Evolutionary conservation across 2,329 filamentous ascomycete genomes (phyloP), one percentile per base, ranked within the genome.

Genomic region (Chaetomiaceae sp.): DNA sequence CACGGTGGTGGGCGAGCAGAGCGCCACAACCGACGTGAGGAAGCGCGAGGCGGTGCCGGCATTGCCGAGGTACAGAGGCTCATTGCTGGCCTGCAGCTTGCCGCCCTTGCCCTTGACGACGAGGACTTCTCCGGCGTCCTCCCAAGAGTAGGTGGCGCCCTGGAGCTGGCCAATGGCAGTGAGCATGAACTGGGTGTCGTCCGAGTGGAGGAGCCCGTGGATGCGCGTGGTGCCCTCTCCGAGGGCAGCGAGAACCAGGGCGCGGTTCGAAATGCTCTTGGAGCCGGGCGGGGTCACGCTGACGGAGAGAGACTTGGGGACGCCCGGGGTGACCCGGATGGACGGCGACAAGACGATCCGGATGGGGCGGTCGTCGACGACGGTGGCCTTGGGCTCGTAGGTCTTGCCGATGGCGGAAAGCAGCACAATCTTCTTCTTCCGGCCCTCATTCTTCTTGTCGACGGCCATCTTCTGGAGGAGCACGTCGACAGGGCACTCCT

Each of bases 361-460:
- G 62, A 99, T 95, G 51, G 88, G 82, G 56, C 81, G 77, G 65
- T 99, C 95, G 10, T 86, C 80, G n/a, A 97, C 91, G 9, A 89
- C 83, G 60, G 86, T 96, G 23, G 93, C 93, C 67, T 86, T 87
- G 48, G 83, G 86, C 71, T 99, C 93, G 63, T 92, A 72, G 0
- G 90, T 95, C 62, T 85, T 82, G 51, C 93, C 93, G 65, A 99
- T 95, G 12, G 87, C 87, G 1, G 90, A 91, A 10, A 99, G 76
- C 7, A 99, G 79, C 6, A 96, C 92, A 56, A 99, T 87, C 71
- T 96, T 97, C 77, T 99, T 99, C 69, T 92, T 90, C 53, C 81
- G 81, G 2, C 93, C 93, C 39, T 95, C 87, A 59, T 99, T 99
- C 76, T 99, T 99, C 79, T 99, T 99, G 71, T 99, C 93, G 8